Evolutionary conservation across 345 rosid species (phyloP).

Genomic region (Carallia brachiata): DNA sequence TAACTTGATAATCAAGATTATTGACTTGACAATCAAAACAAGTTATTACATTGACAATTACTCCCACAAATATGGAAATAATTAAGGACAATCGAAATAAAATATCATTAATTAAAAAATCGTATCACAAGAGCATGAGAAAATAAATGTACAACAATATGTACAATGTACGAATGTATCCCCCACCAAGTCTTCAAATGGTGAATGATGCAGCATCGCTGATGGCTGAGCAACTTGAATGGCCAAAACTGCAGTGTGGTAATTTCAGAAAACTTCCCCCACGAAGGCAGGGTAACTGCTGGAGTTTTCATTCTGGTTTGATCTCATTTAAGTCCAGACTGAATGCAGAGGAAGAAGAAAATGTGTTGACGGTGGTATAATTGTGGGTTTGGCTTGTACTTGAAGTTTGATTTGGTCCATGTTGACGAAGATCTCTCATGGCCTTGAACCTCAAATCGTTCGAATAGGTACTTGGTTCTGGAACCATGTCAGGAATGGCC

Average conservation of each 20-base stretch:
- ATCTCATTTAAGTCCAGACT: slow-evolving; percentile 1
- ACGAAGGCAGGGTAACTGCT: background rate
- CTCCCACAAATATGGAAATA: too few relatives aligned
- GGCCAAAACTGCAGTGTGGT: background rate
- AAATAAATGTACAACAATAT: background rate
- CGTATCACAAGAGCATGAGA: background rate
- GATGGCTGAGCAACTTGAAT: background rate
- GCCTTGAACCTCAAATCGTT: slow-evolving; percentile 31
- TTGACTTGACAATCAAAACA: too few relatives aligned
- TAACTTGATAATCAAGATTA: too few relatives aligned
- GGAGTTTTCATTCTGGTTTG: background rate
- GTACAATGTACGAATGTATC: background rate
- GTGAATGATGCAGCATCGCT: background rate
- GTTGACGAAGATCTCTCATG: slow-evolving; percentile 41
- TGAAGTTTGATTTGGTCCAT: slow-evolving; percentile 20
- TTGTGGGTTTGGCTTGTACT: slow-evolving; percentile 39
- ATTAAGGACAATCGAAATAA: too few relatives aligned
- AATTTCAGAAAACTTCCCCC: background rate
- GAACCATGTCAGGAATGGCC: slow-evolving; percentile 12
- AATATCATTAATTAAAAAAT: too few relatives aligned
- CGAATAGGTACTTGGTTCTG: slow-evolving; percentile 5
- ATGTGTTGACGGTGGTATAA: slow-evolving; percentile 24
- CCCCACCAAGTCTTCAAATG: background rate
- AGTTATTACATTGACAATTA: too few relatives aligned
- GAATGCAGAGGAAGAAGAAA: slow-evolving; percentile 27